Evolutionary conservation across 129 eudicot species (phyloP).

Genomic region (Lonicera japonica): DNA sequence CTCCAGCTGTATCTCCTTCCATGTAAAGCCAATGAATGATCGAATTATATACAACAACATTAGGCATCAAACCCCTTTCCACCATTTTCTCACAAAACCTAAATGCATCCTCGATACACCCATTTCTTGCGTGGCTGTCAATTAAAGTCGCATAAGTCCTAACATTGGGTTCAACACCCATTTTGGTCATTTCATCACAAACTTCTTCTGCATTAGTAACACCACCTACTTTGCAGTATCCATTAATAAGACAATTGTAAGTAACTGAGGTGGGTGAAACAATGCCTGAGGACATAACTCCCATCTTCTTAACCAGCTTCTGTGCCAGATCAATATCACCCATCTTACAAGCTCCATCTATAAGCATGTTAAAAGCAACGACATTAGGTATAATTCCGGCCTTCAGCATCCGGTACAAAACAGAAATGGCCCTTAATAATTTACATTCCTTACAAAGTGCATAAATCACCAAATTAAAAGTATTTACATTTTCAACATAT

Average conservation of each 20-base stretch:
- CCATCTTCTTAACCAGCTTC: conserved; percentile 51
- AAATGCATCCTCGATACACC: conserved; percentile 40
- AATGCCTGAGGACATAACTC: conserved; percentile 36
- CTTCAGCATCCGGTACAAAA: conserved; percentile 54
- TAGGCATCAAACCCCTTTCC: conserved; percentile 43
- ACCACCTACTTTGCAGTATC: conserved; percentile 54
- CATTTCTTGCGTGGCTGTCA: conserved; percentile 52
- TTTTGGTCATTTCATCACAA: conserved; percentile 38
- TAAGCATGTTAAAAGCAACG: conserved; percentile 52
- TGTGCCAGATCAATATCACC: conserved; percentile 37
- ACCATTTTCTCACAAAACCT: conserved; percentile 51
- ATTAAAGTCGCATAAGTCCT: conserved; percentile 57
- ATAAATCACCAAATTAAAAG: conserved; percentile 45
- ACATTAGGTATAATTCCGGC: conserved; percentile 50
- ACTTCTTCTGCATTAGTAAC: conserved; percentile 34
- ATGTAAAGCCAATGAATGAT: conserved; percentile 47
- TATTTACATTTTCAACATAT: conserved; percentile 56
- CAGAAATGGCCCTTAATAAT: conserved; percentile 40
- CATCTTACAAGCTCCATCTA: conserved; percentile 52
- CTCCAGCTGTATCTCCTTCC: conserved; percentile 42
- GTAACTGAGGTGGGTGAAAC: conserved; percentile 42
- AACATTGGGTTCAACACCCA: conserved; percentile 40
- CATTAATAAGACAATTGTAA: conserved; percentile 55
- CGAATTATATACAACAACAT: conserved; percentile 51
- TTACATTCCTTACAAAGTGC: conserved; percentile 52